phyloP scores from a whole-genome alignment of 192 early-diverging fungal species.

The Gamsiella multidivaricata region DNA sequence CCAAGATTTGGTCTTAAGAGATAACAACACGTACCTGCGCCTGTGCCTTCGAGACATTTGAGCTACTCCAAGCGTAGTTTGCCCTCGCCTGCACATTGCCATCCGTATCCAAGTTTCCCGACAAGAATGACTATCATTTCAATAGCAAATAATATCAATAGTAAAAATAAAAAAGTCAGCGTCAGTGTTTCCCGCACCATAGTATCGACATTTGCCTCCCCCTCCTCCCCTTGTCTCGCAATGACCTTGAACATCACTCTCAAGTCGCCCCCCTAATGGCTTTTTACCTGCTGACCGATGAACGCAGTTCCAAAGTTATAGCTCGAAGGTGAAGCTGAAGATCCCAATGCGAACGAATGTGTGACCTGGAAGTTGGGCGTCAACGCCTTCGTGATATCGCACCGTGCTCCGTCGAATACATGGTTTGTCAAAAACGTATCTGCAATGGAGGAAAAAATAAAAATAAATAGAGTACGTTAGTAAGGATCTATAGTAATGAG shows the following conservation, averaged over 20 bases:
- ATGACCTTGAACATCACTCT: neutral
- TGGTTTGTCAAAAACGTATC: constrained; percentile 85
- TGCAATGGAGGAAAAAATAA: constrained; percentile 29
- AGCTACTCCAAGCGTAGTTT: constrained; percentile 84
- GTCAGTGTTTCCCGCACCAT: too few species aligned
- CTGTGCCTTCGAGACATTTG: constrained; percentile 72
- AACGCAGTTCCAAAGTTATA: constrained; percentile 95
- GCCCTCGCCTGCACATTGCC: constrained; percentile 85
- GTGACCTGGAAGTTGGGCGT: constrained; percentile 95
- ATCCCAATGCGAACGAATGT: constrained; percentile 91
- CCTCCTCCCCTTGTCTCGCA: too few species aligned
- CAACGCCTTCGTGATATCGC: constrained; percentile 91
- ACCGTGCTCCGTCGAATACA: constrained; percentile 94
- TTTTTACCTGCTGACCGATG: constrained; percentile 74
- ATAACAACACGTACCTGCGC: constrained; percentile 55
- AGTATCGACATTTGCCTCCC: too few species aligned
- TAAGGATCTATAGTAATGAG: neutral
- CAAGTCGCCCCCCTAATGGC: too few species aligned
- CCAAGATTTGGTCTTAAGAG: too few species aligned
- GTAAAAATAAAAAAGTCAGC: neutral
- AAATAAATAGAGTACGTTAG: neutral
- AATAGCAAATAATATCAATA: neutral
- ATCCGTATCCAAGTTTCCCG: constrained; percentile 95
- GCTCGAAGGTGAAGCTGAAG: constrained; percentile 78
- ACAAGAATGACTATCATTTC: constrained; percentile 89